These are phyloP conservation scores for Neofusicoccum sp. DNA, from an alignment of 2,329 filamentous ascomycete species.

Conservation along the genomic window DNA sequence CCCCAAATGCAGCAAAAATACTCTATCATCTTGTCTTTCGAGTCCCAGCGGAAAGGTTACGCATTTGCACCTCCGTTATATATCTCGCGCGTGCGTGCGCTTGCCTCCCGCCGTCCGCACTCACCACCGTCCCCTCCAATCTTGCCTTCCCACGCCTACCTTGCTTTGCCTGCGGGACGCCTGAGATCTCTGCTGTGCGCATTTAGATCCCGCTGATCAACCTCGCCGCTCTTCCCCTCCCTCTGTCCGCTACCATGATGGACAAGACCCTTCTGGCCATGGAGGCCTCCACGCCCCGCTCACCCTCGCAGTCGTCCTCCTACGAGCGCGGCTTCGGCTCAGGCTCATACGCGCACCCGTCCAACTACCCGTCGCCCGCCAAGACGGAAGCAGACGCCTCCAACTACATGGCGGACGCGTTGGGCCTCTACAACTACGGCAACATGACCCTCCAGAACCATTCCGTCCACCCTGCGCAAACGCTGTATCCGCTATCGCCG, in stretches of 20 bases:
- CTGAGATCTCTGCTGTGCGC: constrained; percentile 2
- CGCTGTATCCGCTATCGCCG: constrained; percentile 34
- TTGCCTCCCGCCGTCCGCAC: constrained; percentile 26
- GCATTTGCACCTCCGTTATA: constrained; percentile 16
- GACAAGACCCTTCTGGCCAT: background rate
- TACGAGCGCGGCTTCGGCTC: background rate
- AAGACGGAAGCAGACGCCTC: constrained; percentile 30
- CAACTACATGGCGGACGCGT: constrained; percentile 29
- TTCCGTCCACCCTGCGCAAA: constrained; percentile 15
- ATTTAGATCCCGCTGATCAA: background rate
- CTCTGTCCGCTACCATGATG: background rate
- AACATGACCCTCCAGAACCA: constrained; percentile 21
- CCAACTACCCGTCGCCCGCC: constrained; percentile 36
- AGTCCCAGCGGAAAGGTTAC: constrained; percentile 14
- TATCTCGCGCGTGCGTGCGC: constrained; percentile 12
- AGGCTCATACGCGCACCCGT: constrained; percentile 25
- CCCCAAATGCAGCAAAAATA: constrained; percentile 31
- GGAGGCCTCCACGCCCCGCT: constrained; percentile 11
- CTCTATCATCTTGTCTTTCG: constrained; percentile 13
- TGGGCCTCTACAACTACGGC: constrained; percentile 34
- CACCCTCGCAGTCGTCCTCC: background rate
- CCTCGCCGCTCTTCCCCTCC: background rate
- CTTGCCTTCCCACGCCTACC: background rate
- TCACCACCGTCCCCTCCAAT: background rate
- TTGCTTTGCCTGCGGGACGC: background rate